phyloP scores from a whole-genome alignment of 805 yeast species.

The Kodamaea restingae region DNA sequence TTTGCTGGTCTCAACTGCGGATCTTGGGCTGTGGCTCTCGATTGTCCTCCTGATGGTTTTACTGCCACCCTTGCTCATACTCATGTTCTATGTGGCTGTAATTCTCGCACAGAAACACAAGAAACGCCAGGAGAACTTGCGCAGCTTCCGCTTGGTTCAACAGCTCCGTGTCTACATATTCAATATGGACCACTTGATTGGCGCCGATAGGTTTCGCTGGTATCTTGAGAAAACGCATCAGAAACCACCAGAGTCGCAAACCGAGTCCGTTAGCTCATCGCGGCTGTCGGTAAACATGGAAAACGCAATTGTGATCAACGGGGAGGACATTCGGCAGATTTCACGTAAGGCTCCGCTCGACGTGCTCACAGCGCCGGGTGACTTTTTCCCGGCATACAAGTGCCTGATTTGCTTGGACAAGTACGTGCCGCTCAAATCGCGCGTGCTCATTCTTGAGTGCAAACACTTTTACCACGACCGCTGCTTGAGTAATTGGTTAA shows the following conservation, averaged over 20 bases:
- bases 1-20: constrained; percentile 27
- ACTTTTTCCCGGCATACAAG: constrained; percentile 44
- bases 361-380: constrained; percentile 26
- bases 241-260: constrained; percentile 9
- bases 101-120: constrained; percentile 27
- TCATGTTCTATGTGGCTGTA: constrained; percentile 30
- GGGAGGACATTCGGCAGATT: constrained; percentile 18
- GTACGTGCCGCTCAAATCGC: constrained; percentile 43
- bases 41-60: constrained; percentile 38
- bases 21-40: constrained; percentile 36
- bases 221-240: constrained; percentile 34
- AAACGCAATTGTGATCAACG: constrained; percentile 15
- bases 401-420: constrained; percentile 60
- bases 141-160: constrained; percentile 31
- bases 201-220: constrained; percentile 19
- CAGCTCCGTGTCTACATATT: constrained; percentile 37
- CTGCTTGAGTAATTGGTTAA: constrained; percentile 59
- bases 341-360: constrained; percentile 8
- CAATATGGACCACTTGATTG: constrained; percentile 29
- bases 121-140: constrained; percentile 22
- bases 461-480: constrained; percentile 57
- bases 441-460: constrained; percentile 53
- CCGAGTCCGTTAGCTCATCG: constrained; percentile 11
- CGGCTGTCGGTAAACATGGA: constrained; percentile 6
- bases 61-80: constrained; percentile 39